These are phyloP conservation scores for Penicillium roqueforti DNA, from an alignment of 495 filamentous ascomycete species.

Conservation along the genomic window DNA sequence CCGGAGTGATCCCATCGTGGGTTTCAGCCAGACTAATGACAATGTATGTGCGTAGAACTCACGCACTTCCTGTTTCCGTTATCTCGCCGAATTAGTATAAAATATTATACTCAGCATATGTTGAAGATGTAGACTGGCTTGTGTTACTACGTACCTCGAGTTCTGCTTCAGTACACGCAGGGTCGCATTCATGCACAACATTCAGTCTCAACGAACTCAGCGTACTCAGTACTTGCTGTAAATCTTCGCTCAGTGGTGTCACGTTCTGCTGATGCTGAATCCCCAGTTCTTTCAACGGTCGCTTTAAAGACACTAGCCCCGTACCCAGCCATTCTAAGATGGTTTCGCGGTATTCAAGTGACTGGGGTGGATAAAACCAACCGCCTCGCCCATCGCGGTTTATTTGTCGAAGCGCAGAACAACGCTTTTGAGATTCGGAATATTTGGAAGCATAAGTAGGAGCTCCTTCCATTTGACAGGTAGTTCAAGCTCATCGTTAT, in stretches of 20 bases:
- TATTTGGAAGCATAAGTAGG: neutral
- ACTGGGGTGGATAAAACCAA: too few species aligned
- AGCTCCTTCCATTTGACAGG: neutral
- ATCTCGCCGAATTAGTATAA: neutral
- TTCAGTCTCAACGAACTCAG: constrained; percentile 20
- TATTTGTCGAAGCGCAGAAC: constrained; percentile 19
- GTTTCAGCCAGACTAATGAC: constrained; percentile 23
- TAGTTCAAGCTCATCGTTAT: neutral
- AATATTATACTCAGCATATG: too few species aligned
- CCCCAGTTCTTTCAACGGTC: constrained; percentile 13
- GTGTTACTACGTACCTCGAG: too few species aligned
- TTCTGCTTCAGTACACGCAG: constrained; percentile 14
- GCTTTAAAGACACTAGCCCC: constrained; percentile 7
- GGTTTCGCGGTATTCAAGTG: constrained; percentile 5
- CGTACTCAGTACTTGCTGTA: constrained; percentile 1
- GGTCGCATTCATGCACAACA: constrained; percentile 11
- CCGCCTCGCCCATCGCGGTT: constrained; percentile 9
- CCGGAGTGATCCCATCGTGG: constrained; percentile 14
- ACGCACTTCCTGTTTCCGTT: constrained; percentile 2
- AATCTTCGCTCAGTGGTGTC: constrained; percentile 7
- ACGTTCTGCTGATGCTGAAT: constrained; percentile 20
- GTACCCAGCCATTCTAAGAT: constrained; percentile 12
- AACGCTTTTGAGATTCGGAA: constrained; percentile 17
- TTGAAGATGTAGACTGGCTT: too few species aligned
- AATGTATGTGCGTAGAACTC: constrained; percentile 12